Conservation (phyloP, 768 basidiomycete species). For the Lentinula sp. region DNA sequence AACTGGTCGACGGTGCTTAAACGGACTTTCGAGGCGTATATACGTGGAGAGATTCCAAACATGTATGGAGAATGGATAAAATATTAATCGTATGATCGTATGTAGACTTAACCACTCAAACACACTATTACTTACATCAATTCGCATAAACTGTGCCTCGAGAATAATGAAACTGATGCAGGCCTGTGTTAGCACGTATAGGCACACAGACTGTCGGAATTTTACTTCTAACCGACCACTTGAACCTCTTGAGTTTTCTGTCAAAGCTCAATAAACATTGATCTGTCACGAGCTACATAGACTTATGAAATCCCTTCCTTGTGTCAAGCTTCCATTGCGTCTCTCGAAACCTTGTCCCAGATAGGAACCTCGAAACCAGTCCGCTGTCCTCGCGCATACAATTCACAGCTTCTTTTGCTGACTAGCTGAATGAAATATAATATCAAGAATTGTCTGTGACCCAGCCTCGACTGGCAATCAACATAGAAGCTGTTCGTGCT, state of each 20-base stretch:
- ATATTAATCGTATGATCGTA: constrained; percentile 3
- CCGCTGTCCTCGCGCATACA: neutral
- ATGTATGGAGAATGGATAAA: constrained; percentile 29
- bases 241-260: too few relatives aligned
- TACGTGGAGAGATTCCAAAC: constrained; percentile 88
- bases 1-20: constrained; percentile 96
- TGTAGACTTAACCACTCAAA: neutral
- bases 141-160: neutral
- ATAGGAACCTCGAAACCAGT: neutral
- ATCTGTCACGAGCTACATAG: too few relatives aligned
- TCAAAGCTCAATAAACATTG: too few relatives aligned
- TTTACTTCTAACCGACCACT: too few relatives aligned
- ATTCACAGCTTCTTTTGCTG: neutral
- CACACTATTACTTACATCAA: neutral
- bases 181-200: too few relatives aligned
- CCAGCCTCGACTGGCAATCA: neutral
- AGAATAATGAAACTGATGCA: neutral
- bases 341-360: neutral
- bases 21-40: constrained; percentile 88
- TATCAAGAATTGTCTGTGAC: neutral
- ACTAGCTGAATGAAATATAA: neutral
- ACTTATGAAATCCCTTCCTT: too few relatives aligned
- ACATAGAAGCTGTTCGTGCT: neutral
- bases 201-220: too few relatives aligned
- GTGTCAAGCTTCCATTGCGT: neutral